Base-by-base conservation (phyloP, 1,139 yeast genomes). In the Blastobotrys buckinghamii region DNA sequence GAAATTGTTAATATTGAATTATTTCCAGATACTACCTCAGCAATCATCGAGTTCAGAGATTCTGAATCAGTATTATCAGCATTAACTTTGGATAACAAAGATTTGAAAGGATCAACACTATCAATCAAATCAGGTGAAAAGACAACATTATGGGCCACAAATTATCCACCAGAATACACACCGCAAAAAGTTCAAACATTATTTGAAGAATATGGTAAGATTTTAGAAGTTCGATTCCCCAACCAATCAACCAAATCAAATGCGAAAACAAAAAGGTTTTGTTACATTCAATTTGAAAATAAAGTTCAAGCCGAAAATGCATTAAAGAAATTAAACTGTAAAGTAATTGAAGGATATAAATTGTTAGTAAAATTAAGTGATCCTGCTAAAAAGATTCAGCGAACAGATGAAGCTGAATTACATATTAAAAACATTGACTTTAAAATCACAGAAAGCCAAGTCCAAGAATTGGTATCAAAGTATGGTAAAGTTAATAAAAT, bases 131-230 rank as follows among this genome's bases (percentile, higher is more conserved):
- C 76, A 35, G 69, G 78, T 1, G 53, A 57, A 24, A 42, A 74
- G 6, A 69, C 77, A 12, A 81, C 84, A 0, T 57, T 84, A 0
- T 84, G 83, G 78, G 81, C 80, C 1, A 78, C 94, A 0, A 87
- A 87, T 58, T 87, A 77, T 57, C 89, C 95, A 0, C 83, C 89
- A 0, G 61, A 70, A 1, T 76, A 65, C 57, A 70, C 73, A 0
- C 72, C 71, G 38, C 66, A 65, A 0, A 66, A 73, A 9, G 50
- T 88, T 0, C 57, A 61, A 16, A 55, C 61, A 0, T 40, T 77
- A n/a, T 82, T 86, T 58, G 53, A 61, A 0, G 49, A 64, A 4
- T 63, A 62, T 45, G 87, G 87, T 0, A 62, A 65, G 0, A 64
- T 82, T 0, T 57, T 80, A 6, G 77, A 79, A 49, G 68, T 83